Conservation (phyloP, 768 basidiomycete species). For the Rhizopogon rudus region DNA sequence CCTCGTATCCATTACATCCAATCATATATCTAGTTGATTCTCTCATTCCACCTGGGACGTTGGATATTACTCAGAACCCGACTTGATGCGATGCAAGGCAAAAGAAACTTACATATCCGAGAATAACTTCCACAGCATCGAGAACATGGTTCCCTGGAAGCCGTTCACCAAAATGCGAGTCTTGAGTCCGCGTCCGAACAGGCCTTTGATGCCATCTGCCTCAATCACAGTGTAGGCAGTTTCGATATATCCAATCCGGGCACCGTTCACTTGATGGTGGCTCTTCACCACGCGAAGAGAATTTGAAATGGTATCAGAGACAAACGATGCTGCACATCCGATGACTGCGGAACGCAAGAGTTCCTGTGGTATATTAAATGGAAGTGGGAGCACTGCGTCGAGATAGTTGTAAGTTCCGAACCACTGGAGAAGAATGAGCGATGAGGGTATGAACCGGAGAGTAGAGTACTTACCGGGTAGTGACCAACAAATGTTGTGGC, state of each 20-base stretch:
- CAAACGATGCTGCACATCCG: constrained; percentile 81
- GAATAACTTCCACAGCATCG: constrained; percentile 87
- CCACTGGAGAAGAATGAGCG: constrained; percentile 47
- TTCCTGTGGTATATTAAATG: constrained; percentile 47
- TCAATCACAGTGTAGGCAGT: constrained; percentile 76
- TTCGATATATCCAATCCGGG: constrained; percentile 70
- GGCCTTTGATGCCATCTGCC: constrained; percentile 65
- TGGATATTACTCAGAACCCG: neutral
- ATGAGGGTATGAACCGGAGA: neutral
- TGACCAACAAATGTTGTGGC: constrained; percentile 92
- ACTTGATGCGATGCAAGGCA: neutral
- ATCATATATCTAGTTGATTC: constrained; percentile 11
- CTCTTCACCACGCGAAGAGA: constrained; percentile 92
- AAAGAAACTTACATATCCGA: constrained; percentile 68
- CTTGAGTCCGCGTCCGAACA: constrained; percentile 87
- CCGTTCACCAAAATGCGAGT: constrained; percentile 89
- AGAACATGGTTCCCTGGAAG: constrained; percentile 87
- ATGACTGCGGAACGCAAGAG: constrained; percentile 83
- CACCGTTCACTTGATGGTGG: constrained; percentile 86
- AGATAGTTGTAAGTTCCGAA: constrained; percentile 85
- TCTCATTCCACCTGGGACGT: constrained; percentile 29
- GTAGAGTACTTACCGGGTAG: constrained; percentile 59
- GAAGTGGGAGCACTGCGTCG: constrained; percentile 51
- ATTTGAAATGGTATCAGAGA: constrained; percentile 85
- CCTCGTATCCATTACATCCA: no score